These are phyloP conservation scores for Zygnema cylindricum DNA, from an alignment of 139 green algal genomes.

Conservation along the genomic window DNA sequence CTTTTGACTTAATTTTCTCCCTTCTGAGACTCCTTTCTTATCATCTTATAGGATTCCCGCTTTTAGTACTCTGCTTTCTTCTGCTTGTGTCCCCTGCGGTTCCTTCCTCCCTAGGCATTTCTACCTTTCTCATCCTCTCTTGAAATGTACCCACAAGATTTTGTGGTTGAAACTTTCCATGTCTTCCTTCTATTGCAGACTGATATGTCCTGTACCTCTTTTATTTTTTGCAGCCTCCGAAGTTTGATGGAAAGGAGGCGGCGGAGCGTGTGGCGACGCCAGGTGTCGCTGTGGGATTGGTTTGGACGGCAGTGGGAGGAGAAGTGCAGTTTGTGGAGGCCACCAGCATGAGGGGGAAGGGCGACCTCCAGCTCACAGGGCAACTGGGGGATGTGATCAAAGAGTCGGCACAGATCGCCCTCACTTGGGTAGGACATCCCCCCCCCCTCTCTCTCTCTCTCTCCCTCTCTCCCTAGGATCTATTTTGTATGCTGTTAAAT, in stretches of 20 bases:
- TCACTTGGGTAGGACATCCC: slow-evolving; percentile 73
- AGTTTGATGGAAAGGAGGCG: slow-evolving; percentile 65
- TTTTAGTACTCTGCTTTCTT: no score
- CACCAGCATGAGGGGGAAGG: slow-evolving; percentile 60
- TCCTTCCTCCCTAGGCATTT: background rate
- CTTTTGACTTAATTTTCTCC: background rate
- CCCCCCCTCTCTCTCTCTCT: background rate
- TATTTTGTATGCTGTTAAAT: no score
- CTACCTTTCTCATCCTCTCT: background rate
- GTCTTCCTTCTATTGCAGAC: background rate
- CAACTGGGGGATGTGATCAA: slow-evolving; percentile 82
- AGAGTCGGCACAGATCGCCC: slow-evolving; percentile 76
- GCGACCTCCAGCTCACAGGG: slow-evolving; percentile 76
- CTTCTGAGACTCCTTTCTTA: background rate
- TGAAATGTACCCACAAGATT: background rate
- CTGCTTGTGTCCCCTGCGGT: no score
- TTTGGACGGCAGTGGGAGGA: slow-evolving; percentile 79
- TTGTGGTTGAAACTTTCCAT: background rate
- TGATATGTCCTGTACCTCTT: background rate
- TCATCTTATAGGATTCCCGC: no score
- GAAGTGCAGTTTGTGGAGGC: slow-evolving; percentile 81
- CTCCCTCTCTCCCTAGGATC: background rate
- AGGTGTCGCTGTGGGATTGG: slow-evolving; percentile 76
- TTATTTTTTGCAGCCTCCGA: slow-evolving; percentile 43
- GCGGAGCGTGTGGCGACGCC: slow-evolving; percentile 65